Evolutionary conservation across 2,329 filamentous ascomycete genomes (phyloP).

Genomic region (Colletotrichum sp.): DNA sequence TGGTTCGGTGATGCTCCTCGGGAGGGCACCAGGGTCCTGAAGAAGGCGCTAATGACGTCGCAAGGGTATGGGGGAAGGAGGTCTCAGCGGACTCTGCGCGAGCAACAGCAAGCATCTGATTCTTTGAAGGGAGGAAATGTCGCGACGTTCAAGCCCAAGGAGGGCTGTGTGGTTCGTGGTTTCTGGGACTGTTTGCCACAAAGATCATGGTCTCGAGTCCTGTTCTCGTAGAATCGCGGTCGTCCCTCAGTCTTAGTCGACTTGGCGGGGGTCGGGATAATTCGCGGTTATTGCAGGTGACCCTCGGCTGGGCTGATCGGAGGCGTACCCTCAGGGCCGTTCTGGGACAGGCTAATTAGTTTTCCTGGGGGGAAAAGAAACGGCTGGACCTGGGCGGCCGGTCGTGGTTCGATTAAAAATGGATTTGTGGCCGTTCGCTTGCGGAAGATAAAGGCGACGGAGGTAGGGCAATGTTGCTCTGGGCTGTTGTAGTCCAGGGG

Average conservation of each 20-base stretch:
- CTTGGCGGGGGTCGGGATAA: neutral
- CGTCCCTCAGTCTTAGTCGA: constrained; percentile 7
- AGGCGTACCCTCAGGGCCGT: neutral
- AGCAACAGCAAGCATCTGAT: neutral
- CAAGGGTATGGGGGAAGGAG: neutral
- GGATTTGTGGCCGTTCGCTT: neutral
- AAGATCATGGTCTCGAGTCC: constrained; percentile 10
- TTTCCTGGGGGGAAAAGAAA: neutral
- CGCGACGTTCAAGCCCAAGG: neutral
- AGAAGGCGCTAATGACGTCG: neutral
- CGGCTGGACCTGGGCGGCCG: neutral
- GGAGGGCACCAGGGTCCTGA: neutral
- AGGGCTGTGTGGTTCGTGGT: neutral
- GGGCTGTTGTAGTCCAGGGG: neutral
- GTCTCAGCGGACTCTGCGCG: neutral
- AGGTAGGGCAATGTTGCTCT: neutral
- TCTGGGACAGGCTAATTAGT: neutral
- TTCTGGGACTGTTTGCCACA: neutral
- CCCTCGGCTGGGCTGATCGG: neutral
- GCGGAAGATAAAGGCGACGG: neutral
- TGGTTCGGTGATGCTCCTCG: neutral
- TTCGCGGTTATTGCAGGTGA: neutral
- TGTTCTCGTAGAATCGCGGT: neutral
- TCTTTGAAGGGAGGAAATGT: neutral
- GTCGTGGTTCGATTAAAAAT: neutral